Evolutionary conservation across 2,329 filamentous ascomycete species (phyloP).

Genomic region (Davidsoniella neocaledoniae): DNA sequence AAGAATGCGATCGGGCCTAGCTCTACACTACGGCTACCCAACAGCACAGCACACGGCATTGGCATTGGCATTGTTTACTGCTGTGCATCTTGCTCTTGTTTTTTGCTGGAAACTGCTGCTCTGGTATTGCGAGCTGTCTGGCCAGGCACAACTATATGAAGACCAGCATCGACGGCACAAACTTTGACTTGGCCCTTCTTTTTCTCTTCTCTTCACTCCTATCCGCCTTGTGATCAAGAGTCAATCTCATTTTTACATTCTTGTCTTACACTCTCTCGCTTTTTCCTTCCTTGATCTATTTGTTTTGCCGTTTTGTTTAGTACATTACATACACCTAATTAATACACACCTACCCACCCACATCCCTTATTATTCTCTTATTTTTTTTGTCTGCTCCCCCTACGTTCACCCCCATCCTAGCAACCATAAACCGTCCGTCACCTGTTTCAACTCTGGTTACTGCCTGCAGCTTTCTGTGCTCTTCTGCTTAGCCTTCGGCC

Average conservation of each 20-base stretch:
- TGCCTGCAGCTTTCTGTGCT: neutral
- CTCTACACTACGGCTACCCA: too few species aligned
- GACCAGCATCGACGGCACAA: neutral
- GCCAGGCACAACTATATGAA: neutral
- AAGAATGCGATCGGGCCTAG: too few species aligned
- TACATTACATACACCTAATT: too few species aligned
- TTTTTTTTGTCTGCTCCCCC: neutral
- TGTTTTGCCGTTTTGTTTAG: too few species aligned
- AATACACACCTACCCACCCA: neutral
- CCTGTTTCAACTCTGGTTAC: neutral
- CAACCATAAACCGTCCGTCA: neutral
- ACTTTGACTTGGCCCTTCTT: neutral
- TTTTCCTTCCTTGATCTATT: too few species aligned
- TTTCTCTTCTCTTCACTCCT: constrained; percentile 6
- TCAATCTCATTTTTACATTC: neutral
- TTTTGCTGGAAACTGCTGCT: too few species aligned
- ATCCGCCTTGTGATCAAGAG: neutral
- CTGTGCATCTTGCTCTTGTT: too few species aligned
- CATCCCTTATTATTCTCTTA: neutral
- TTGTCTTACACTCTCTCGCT: neutral
- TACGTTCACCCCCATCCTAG: neutral
- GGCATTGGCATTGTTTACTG: too few species aligned
- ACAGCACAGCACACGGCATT: too few species aligned
- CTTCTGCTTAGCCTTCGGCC: neutral
- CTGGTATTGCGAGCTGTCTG: too few species aligned